A percentile compares a stretch with the other conserved stretches of the same genome.
Evolutionary conservation across 2,329 filamentous ascomycete genomes (phyloP).

Genomic region (Camillea tinctor): DNA sequence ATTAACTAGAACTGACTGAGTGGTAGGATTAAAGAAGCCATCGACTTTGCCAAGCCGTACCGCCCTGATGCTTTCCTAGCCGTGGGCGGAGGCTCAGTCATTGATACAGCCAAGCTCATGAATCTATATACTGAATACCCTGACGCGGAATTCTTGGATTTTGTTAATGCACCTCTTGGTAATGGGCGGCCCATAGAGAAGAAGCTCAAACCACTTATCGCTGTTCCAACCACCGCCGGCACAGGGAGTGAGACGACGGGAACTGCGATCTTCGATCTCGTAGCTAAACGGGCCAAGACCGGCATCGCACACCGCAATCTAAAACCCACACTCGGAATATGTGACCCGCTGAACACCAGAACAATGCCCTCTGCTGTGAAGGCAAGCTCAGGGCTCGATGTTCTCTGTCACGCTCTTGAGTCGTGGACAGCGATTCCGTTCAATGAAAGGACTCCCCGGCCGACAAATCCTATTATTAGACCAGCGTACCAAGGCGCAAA

Average conservation of each 20-base stretch:
- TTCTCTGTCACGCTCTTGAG: constrained; percentile 92
- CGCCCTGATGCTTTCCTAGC: constrained; percentile 86
- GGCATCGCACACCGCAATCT: constrained; percentile 93
- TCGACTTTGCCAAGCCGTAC: constrained; percentile 79
- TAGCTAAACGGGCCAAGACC: constrained; percentile 87
- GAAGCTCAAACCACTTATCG: constrained; percentile 72
- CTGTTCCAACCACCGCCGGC: constrained; percentile 81
- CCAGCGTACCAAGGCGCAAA: constrained; percentile 97
- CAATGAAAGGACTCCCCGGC: constrained; percentile 78
- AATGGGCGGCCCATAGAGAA: constrained; percentile 74
- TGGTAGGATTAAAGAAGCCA: constrained; percentile 78
- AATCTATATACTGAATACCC: constrained; percentile 92
- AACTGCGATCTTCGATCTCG: constrained; percentile 96
- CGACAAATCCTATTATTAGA: constrained; percentile 82
- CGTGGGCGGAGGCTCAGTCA: constrained; percentile 89
- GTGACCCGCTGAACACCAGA: constrained; percentile 81
- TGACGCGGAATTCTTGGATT: constrained; percentile 92
- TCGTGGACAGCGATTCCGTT: constrained; percentile 98
- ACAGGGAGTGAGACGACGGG: constrained; percentile 94
- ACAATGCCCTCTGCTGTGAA: constrained; percentile 96
- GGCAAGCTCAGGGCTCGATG: constrained; percentile 87
- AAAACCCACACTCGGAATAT: constrained; percentile 91
- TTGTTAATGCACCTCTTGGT: constrained; percentile 92
- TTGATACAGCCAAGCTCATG: constrained; percentile 98
- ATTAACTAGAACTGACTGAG: not conserved